These are phyloP conservation scores for Coemansia sp. DNA, from an alignment of 192 early-diverging fungal genomes.

Conservation along the genomic window DNA sequence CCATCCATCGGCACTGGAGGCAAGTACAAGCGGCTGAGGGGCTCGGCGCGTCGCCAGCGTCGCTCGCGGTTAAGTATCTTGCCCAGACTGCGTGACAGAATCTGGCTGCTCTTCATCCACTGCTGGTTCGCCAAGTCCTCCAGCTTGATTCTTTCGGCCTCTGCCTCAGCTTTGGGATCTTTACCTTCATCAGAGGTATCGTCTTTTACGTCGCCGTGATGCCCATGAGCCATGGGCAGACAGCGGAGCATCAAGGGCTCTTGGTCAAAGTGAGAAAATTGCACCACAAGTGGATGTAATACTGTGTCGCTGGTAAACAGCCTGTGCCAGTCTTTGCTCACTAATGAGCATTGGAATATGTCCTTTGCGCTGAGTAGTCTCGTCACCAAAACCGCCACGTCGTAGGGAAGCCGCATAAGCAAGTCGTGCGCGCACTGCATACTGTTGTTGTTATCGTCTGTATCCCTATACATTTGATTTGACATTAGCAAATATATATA, in stretches of 20 bases:
- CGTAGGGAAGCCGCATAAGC: constrained; percentile 44
- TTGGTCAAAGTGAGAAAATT: constrained; percentile 51
- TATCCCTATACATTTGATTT: constrained; percentile 10
- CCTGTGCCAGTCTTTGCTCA: constrained; percentile 29
- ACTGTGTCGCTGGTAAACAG: constrained; percentile 33
- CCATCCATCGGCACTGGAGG: constrained; percentile 50
- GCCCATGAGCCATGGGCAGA: constrained; percentile 27
- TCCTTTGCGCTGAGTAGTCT: constrained; percentile 22
- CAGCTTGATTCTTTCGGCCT: constrained; percentile 8
- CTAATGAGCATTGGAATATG: constrained; percentile 39
- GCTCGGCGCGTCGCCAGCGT: constrained; percentile 34
- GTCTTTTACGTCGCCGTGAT: constrained; percentile 4
- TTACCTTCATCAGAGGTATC: not conserved
- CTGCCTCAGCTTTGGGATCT: constrained; percentile 7
- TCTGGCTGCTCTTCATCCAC: constrained; percentile 40
- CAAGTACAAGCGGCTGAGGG: constrained; percentile 33
- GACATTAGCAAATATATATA: not conserved
- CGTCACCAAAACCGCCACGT: constrained; percentile 37
- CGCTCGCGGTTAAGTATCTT: constrained; percentile 45
- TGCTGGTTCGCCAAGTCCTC: constrained; percentile 44
- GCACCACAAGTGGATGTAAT: constrained; percentile 26
- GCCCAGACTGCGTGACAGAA: constrained; percentile 32
- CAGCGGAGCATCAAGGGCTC: constrained; percentile 47
- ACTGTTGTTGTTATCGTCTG: not conserved
- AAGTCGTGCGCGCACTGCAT: constrained; percentile 21